Evolutionary conservation across 2,329 filamentous ascomycete species (phyloP), one percentile per base, ranked within the genome.

Genomic region (Ophiobolus disseminans): DNA sequence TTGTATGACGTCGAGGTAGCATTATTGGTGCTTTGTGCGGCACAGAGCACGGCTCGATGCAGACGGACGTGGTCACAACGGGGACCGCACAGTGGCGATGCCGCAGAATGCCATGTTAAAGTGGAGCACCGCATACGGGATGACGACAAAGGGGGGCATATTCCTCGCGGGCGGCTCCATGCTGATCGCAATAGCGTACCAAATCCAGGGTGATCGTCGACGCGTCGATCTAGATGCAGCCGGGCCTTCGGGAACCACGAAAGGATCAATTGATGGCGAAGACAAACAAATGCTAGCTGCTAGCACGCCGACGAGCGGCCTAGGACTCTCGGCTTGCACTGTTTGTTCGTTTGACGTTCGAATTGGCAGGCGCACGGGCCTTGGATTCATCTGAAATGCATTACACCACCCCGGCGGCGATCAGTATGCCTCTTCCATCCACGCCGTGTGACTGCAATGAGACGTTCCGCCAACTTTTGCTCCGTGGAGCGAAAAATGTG

Each of bases 141-240:
- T 65, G 62, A 63, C 62, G 62, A 65, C 50, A 53, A 53, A 39
- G 48, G 17, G 52, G 40, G 53, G 47, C 40, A 23, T 16, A 22
- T 28, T 26, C 30, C 40, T 48, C 23, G 46, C 45, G 37, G 53
- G 38, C 39, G 50, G 52, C 50, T 60, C 58, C 59, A 51, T 58
- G 46, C 34, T 47, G 53, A 60, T 62, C 60, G 40, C 37, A 41
- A 43, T 58, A 54, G 57, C 50, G 50, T 51, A 37, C 53, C 53
- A 41, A 40, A 40, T 22, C 6, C 30, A 23, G 37, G 38, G 45
- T 32, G 47, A 50, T 44, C 43, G 13, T 23, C 44, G 23, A 16
- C 16, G 39, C 34, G 40, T 43, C 32, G 35, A 40, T 36, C 48
- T 44, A 25, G 40, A 40, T 28, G 21, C 20, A 46, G 45, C 54